Evolutionary conservation across 306 rosid species (phyloP).

Genomic region (Prunus mira): DNA sequence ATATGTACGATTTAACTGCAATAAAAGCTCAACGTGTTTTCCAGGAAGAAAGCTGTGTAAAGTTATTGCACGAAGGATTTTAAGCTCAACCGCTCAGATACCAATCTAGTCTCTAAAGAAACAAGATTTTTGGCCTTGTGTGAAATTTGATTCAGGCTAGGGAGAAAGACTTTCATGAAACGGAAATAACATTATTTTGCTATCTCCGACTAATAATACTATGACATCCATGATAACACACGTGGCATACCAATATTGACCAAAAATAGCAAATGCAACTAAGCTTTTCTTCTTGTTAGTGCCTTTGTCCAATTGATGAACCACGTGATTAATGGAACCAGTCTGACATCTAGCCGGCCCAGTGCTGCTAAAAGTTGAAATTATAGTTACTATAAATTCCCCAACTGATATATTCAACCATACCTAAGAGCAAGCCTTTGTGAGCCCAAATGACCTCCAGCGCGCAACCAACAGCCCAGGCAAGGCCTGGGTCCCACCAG

Average conservation of each 20-base stretch:
- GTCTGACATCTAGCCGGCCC: neutral
- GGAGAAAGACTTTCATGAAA: neutral
- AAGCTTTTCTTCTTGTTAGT: neutral
- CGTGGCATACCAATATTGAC: accelerated
- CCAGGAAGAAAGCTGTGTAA: neutral
- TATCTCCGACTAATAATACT: accelerated
- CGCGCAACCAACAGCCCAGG: too few species aligned
- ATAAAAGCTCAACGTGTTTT: neutral
- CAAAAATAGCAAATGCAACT: too few species aligned
- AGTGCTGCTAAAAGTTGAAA: neutral
- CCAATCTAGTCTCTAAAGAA: neutral
- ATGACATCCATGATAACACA: too few species aligned
- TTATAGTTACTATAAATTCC: neutral
- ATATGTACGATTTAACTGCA: neutral
- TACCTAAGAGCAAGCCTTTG: too few species aligned
- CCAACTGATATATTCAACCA: neutral
- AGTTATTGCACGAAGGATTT: neutral
- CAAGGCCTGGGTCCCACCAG: too few species aligned
- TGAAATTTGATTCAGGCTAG: neutral
- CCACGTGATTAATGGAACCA: constrained; percentile 5
- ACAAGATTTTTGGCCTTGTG: neutral
- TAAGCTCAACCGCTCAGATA: neutral
- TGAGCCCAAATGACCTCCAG: too few species aligned
- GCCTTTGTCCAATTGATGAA: neutral
- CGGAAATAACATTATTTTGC: too few species aligned